Base-by-base conservation (phyloP, 2,329 filamentous ascomycete species). In the Ophiostoma quercus region DNA sequence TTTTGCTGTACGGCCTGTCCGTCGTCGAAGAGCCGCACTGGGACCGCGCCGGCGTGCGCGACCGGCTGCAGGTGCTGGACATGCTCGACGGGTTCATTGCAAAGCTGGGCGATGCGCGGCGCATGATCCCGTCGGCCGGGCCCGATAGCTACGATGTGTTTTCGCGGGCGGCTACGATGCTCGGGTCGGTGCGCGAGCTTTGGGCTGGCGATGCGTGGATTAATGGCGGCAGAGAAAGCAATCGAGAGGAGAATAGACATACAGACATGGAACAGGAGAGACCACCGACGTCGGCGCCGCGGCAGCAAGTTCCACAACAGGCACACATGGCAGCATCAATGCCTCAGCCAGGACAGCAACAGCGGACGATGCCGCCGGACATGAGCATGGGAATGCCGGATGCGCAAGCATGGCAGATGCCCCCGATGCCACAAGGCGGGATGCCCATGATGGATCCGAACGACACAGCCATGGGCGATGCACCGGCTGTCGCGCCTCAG, bases 11-110 rank as follows among this genome's bases (percentile, higher is more conserved):
- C 71, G 75, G 74, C 22, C 74, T 81, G 22, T 75, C 76, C 14
- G 73, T 77, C 3, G 69, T 78, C 8, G 77, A 81, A 63, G 79
- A 81, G 65, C 77, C 79, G 1, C 74, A 75, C 0, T 82, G 80
- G 79, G 79, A 81, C 74, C 76, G 79, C 1, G 72, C 73, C 11
- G 75, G 74, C 19, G 76, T 78, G 5, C 74, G 75, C 14, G 72
- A 73, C 57, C 74, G 74, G 5, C 68, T 81, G n/a, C 77, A 80
- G 66, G 71, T 81, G 22, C 70, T 80, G 5, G 71, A 72, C n/a
- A 72, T 79, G 25, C 72, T 76, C 41, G 73, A 75, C 39, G 74
- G 73, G 19, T 73, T 78, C 37, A 69, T 73, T 8, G 68, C 32
- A n/a, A 72, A 70, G 69, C 72, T 74, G 47, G 68, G 71, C 57